Base-by-base conservation (phyloP, 306 rosid species). In the Ochetophila trinervis region DNA sequence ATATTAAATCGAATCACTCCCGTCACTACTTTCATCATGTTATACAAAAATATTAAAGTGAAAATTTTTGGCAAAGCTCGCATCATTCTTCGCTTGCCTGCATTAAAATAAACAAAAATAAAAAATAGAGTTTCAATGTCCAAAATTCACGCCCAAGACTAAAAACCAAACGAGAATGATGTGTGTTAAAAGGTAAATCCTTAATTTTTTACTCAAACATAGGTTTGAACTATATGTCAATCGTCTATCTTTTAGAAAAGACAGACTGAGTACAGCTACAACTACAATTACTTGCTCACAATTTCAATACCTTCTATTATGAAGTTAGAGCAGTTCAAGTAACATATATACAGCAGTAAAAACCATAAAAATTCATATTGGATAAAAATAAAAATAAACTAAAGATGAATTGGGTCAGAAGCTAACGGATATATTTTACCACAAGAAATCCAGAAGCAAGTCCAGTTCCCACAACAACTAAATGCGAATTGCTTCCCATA, bases 381-480 rank as follows among this genome's bases (percentile, higher is more conserved):
- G n/a, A 60, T 20, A 17, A 19, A 61, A 65, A 30, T n/a, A 23
- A 57, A 68, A 19, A 8, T 20, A 56, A 27, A 57, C n/a, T n/a
- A 73, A 52, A 18, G 32, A 71, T 37, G 17, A 66, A 13, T 35
- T n/a, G 11, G 10, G 17, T 61, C 24, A 60, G 48, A 74, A 24
- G 60, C 61, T 68, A 52, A 65, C 60, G 70, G 0, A 48, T 53
- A 34, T 63, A 52, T 68, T 83, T 80, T 75, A 90, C 97, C 91
- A 93, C 99, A 63, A 93, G 85, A 68, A 72, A 93, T 59, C 97
- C 97, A 55, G 88, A 93, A 62, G 91, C 89, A 68, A 90, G 97
- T 63, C 96, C 96, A 5, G 89, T 86, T 83, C 97, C 99, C 73
- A 82, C 32, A 6, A 90, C 36, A 52, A 86, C 89, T 74, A 93